These are phyloP conservation scores for Fusarium virguliforme DNA, from an alignment of 2,329 filamentous ascomycete genomes.

Conservation along the genomic window DNA sequence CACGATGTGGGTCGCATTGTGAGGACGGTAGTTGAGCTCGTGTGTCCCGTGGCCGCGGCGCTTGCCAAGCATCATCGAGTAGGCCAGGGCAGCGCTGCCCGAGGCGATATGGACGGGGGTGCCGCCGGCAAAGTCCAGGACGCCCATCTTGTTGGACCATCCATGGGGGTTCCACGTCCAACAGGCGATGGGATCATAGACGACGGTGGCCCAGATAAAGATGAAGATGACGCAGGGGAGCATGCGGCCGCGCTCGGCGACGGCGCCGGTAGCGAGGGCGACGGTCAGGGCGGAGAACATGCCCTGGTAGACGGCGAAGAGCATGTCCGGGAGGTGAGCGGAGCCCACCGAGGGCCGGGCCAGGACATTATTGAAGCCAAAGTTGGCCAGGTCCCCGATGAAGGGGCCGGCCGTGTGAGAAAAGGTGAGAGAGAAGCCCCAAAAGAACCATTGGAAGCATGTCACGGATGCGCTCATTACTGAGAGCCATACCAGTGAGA, in stretches of 20 bases:
- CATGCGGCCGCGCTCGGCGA: slow-evolving; percentile 90
- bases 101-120: slow-evolving; percentile 92
- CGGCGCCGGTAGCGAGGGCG: slow-evolving; percentile 86
- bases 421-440: slow-evolving; percentile 88
- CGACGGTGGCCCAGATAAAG: slow-evolving; percentile 91
- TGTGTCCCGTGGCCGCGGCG: slow-evolving; percentile 87
- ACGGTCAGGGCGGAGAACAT: slow-evolving; percentile 92
- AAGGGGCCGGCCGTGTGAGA: slow-evolving; percentile 83
- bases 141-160: slow-evolving; percentile 85
- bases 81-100: slow-evolving; percentile 86
- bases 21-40: slow-evolving; percentile 91
- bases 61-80: slow-evolving; percentile 93
- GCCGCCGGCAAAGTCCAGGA: slow-evolving; percentile 90
- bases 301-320: slow-evolving; percentile 90
- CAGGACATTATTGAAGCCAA: slow-evolving; percentile 84
- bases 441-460: slow-evolving; percentile 96
- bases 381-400: slow-evolving; percentile 84
- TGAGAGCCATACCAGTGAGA: slow-evolving; percentile 92
- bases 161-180: slow-evolving; percentile 93
- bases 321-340: slow-evolving; percentile 81
- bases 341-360: slow-evolving; percentile 83
- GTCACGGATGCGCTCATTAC: slow-evolving; percentile 88
- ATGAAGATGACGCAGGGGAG: slow-evolving; percentile 92
- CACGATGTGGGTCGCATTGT: slow-evolving; percentile 94
- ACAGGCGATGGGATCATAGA: slow-evolving; percentile 94